Conservation (phyloP, 1,139 yeast genomes). For the Yamadazyma triangularis region DNA sequence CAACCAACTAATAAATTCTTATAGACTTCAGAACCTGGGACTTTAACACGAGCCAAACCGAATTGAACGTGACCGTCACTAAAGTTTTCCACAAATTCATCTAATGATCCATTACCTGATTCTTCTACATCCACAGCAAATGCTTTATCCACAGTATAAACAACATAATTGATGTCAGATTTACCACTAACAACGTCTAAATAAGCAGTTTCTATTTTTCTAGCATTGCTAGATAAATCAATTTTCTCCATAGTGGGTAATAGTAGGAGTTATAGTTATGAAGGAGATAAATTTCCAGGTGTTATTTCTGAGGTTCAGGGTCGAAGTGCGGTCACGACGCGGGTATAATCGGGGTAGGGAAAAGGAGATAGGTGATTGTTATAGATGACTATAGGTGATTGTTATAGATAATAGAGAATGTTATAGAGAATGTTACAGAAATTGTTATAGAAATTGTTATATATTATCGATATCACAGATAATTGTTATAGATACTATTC, state of each 20-base stretch:
- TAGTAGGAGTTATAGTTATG: background rate
- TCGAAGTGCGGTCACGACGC: too few relatives aligned
- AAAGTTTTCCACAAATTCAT: slow-evolving; percentile 76
- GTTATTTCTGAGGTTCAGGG: too few relatives aligned
- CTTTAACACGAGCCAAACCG: slow-evolving; percentile 83
- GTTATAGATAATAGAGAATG: too few relatives aligned
- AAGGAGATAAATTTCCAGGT: too few relatives aligned
- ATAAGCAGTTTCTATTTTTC: slow-evolving; percentile 59
- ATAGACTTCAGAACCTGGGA: slow-evolving; percentile 83
- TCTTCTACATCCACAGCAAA: slow-evolving; percentile 56
- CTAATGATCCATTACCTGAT: slow-evolving; percentile 61
- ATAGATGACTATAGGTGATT: too few relatives aligned
- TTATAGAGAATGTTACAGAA: too few relatives aligned
- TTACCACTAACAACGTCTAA: slow-evolving; percentile 62
- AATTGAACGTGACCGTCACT: slow-evolving; percentile 88
- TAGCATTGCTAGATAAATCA: slow-evolving; percentile 54
- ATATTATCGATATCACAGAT: too few relatives aligned
- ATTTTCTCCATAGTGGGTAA: slow-evolving; percentile 45
- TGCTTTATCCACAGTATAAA: slow-evolving; percentile 56
- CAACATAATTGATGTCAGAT: slow-evolving; percentile 52
- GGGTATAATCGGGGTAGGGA: too few relatives aligned
- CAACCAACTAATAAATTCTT: slow-evolving; percentile 87
- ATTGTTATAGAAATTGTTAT: too few relatives aligned
- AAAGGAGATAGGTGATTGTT: too few relatives aligned
- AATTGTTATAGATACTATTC: too few relatives aligned